Conservation (phyloP, 1,284 basidiomycete genomes). For the Inonotus hispidus region DNA sequence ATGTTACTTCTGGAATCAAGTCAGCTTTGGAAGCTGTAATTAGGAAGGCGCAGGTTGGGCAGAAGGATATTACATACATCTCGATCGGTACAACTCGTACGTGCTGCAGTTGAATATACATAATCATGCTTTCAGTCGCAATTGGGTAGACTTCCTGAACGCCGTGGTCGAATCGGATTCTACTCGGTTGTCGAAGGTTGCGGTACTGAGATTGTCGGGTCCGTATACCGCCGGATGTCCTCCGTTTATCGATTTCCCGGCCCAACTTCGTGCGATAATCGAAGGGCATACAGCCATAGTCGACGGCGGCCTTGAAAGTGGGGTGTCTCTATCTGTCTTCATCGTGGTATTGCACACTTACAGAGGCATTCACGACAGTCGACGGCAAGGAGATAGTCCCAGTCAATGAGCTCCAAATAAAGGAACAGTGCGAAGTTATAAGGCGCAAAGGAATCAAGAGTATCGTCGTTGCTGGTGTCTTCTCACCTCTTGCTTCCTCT, state of each 20-base stretch:
- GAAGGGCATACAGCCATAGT: slow-evolving; percentile 40
- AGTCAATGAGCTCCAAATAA: slow-evolving; percentile 36
- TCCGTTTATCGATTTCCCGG: slow-evolving; percentile 44
- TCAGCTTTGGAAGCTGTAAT: slow-evolving; percentile 38
- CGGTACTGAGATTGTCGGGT: slow-evolving; percentile 48
- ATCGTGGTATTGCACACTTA: too few species aligned
- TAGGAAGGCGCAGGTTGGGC: slow-evolving; percentile 29
- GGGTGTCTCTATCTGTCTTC: neutral
- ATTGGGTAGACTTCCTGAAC: slow-evolving; percentile 38
- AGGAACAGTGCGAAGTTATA: slow-evolving; percentile 37
- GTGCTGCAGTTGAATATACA: neutral
- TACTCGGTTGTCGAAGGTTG: slow-evolving; percentile 43
- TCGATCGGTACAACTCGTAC: slow-evolving; percentile 44
- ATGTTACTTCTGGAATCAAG: slow-evolving; percentile 49
- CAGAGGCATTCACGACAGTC: too few species aligned
- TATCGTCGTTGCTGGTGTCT: slow-evolving; percentile 44
- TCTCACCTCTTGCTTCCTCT: slow-evolving; percentile 41
- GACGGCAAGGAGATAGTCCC: slow-evolving; percentile 43
- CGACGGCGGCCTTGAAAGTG: slow-evolving; percentile 44
- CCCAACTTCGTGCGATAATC: slow-evolving; percentile 34
- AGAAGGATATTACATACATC: slow-evolving; percentile 35
- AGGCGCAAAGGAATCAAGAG: slow-evolving; percentile 36
- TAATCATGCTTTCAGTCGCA: neutral
- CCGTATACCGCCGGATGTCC: slow-evolving; percentile 37
- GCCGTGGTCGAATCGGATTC: slow-evolving; percentile 47